These are phyloP conservation scores for Cutaneotrichosporon spelunceum DNA, from an alignment of 1,284 basidiomycete species.

Conservation along the genomic window DNA sequence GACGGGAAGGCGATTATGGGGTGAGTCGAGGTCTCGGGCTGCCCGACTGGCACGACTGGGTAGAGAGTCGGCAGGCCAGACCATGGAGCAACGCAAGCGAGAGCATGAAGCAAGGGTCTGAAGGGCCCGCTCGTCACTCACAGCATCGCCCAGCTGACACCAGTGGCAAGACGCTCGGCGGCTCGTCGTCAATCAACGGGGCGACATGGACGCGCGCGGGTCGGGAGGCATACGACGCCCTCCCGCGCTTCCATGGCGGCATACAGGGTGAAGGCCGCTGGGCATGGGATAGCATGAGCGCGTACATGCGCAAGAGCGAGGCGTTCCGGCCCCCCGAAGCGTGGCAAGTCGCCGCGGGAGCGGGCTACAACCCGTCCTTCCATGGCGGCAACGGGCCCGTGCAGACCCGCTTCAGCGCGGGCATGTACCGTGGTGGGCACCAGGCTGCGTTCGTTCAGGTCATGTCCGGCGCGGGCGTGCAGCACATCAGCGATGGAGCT, in stretches of 20 bases:
- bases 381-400: slow-evolving; percentile 61
- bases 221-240: slow-evolving; percentile 61
- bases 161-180: slow-evolving; percentile 26
- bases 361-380: slow-evolving; percentile 45
- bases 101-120: no score
- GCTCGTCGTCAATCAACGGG: slow-evolving; percentile 32
- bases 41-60: no score
- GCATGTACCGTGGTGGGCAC: slow-evolving; percentile 61
- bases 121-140: no score
- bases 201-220: slow-evolving; percentile 58
- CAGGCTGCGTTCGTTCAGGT: slow-evolving; percentile 58
- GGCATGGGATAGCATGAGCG: slow-evolving; percentile 59
- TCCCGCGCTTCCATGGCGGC: slow-evolving; percentile 54
- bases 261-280: slow-evolving; percentile 53
- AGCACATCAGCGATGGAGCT: slow-evolving; percentile 55
- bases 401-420: slow-evolving; percentile 52
- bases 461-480: slow-evolving; percentile 33
- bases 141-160: slow-evolving; percentile 2
- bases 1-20: slow-evolving; percentile 25
- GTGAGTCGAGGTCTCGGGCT: slow-evolving; percentile 11
- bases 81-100: no score
- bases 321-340: slow-evolving; percentile 58
- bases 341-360: slow-evolving; percentile 57
- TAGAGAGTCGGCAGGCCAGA: no score
- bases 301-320: slow-evolving; percentile 61